phyloP scores from a whole-genome alignment of 345 rosid genomes.

The Kandelia obovata region DNA sequence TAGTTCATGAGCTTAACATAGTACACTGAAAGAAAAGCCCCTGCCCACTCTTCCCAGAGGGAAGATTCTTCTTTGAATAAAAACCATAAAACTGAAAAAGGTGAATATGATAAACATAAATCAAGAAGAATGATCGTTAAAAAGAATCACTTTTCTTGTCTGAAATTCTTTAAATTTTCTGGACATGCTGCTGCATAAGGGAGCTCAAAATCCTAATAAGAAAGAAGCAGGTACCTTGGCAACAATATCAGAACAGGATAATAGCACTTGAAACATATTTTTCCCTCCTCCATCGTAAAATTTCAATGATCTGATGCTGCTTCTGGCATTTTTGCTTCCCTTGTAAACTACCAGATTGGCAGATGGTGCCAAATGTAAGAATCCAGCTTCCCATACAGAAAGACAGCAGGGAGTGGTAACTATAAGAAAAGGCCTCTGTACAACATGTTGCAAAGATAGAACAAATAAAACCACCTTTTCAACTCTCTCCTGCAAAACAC shows the following conservation, averaged over 20 bases:
- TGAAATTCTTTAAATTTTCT: too few species aligned
- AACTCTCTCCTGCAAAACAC: slow-evolving; percentile 11
- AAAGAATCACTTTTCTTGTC: too few species aligned
- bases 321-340: slow-evolving; percentile 1
- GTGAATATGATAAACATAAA: too few species aligned
- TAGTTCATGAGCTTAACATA: too few species aligned
- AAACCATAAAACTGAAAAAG: too few species aligned
- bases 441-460: slow-evolving; percentile 2
- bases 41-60: too few species aligned
- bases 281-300: not conserved
- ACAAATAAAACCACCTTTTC: slow-evolving; percentile 9
- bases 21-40: too few species aligned
- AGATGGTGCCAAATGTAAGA: slow-evolving; percentile 7
- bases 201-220: not conserved
- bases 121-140: too few species aligned
- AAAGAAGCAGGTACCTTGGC: slow-evolving; percentile 1
- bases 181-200: not conserved
- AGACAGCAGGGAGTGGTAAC: not conserved
- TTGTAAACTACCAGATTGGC: slow-evolving; percentile 10
- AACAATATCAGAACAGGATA: not conserved
- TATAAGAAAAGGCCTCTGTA: slow-evolving; percentile 8
- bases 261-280: slow-evolving; percentile 5
- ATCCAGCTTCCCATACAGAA: slow-evolving; percentile 7
- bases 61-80: too few species aligned
- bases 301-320: slow-evolving; percentile 9